phyloP scores from a whole-genome alignment of 768 basidiomycete species.

The Leccinum pellstonianum region DNA sequence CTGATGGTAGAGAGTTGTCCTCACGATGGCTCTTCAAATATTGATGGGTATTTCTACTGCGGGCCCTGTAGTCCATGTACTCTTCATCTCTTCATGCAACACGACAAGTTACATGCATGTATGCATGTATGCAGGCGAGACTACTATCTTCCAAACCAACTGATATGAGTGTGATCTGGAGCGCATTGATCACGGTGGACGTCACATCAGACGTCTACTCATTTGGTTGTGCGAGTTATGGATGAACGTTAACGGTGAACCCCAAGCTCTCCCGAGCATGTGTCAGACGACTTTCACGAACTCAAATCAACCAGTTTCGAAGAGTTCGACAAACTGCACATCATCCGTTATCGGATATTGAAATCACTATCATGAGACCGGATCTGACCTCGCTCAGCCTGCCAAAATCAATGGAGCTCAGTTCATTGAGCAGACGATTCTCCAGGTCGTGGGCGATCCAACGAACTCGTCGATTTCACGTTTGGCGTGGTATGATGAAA shows the following conservation, averaged over 20 bases:
- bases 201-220: neutral
- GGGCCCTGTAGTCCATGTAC: constrained; percentile 16
- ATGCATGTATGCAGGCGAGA: constrained; percentile 1
- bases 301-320: neutral
- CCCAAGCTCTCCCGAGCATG: too few relatives aligned
- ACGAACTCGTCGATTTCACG: neutral
- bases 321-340: neutral
- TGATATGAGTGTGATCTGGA: neutral
- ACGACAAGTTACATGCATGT: constrained; percentile 9
- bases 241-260: too few relatives aligned
- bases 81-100: constrained; percentile 17
- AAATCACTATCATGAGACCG: neutral
- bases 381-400: neutral
- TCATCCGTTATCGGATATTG: neutral
- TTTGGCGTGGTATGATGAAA: neutral
- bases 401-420: neutral
- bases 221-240: neutral
- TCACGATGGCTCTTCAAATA: neutral
- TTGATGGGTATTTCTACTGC: constrained; percentile 9
- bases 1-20: constrained; percentile 28
- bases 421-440: neutral
- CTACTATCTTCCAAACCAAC: neutral
- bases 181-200: neutral
- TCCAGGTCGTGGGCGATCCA: neutral
- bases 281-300: neutral